Conservation (phyloP, 768 basidiomycete genomes). For the Phylloporus arenicola region DNA sequence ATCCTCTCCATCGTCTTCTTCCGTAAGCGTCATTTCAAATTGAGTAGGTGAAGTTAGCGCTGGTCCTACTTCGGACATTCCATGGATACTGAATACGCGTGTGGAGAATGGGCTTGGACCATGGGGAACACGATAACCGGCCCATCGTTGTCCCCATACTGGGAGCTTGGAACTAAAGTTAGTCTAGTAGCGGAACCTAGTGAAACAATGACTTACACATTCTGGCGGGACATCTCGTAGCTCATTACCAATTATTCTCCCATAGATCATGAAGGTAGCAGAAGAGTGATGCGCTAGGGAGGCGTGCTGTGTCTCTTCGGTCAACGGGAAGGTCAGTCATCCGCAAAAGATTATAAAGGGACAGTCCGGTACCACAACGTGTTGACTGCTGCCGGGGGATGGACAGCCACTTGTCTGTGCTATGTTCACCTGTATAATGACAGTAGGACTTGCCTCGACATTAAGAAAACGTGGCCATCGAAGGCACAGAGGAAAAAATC, state of each 20-base stretch:
- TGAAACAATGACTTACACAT: conserved; percentile 18
- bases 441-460: conserved; percentile 14
- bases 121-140: conserved; percentile 16
- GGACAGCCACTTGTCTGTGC: conserved; percentile 25
- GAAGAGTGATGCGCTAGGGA: conserved; percentile 14
- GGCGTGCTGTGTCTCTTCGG: conserved; percentile 12
- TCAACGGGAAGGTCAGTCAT: conserved; percentile 17
- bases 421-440: conserved; percentile 14
- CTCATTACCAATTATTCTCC: conserved; percentile 28
- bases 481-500: conserved; percentile 8
- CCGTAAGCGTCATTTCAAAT: conserved; percentile 13
- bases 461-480: conserved; percentile 25
- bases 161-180: conserved; percentile 20
- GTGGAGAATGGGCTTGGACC: conserved; percentile 26
- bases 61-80: conserved; percentile 20
- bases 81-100: conserved; percentile 15
- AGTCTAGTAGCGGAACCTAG: conserved; percentile 1
- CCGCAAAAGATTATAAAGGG: conserved; percentile 24
- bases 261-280: conserved; percentile 19
- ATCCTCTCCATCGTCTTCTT: conserved; percentile 19
- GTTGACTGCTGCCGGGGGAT: conserved; percentile 14
- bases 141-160: conserved; percentile 31
- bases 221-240: conserved; percentile 28
- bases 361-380: conserved; percentile 17
- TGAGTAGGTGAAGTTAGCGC: conserved; percentile 19